Base-by-base conservation (phyloP, 345 rosid species). In the Draba incana region DNA sequence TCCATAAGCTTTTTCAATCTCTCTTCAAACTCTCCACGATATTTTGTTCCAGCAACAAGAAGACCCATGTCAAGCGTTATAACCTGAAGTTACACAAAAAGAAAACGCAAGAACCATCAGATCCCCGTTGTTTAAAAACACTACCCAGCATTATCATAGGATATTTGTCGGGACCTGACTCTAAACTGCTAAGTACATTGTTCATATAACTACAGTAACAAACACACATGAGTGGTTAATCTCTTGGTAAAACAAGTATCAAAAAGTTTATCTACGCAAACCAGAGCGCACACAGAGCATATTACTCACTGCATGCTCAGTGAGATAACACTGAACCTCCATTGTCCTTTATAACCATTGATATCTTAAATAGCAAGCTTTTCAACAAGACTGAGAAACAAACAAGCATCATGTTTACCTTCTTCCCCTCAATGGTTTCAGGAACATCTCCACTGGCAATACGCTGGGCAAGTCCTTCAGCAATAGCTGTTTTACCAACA, bases 51-150 rank as follows among this genome's bases (percentile, higher is more conserved):
- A 77, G 99, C 99, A 80, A 94, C 98, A 51, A 94, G 89, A 77
- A 94, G 98, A 76, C 99, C 99, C 98, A 94, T 94, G 80, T 94
- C 99, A 56, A 94, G 90, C 53, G 96, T 89, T 38, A 91, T 94
- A 62, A 94, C 98, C 99, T 91, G 70, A 48, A 67, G 48, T 64
- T 20, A 10, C 30, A 70, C 28, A 70, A 56, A 70, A 74, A 0
- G 42, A 31, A 60, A 24, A 66, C 37, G 14, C 42, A 35, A 66
- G n/a, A 38, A 28, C 25, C 8, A 46, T 75, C 57, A 62, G 43
- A 54, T 67, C 12, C 44, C 51, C 43, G 39, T 59, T 14, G 15
- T 37, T 43, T 31, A 20, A 45, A 16, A 31, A 67, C 28, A 23
- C 12, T 41, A 42, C 28, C 39, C 20, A 43, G 20, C 53, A 51